These are phyloP conservation scores for Vitis rupestris DNA, from an alignment of 164 flowering plant genomes.

Conservation along the genomic window DNA sequence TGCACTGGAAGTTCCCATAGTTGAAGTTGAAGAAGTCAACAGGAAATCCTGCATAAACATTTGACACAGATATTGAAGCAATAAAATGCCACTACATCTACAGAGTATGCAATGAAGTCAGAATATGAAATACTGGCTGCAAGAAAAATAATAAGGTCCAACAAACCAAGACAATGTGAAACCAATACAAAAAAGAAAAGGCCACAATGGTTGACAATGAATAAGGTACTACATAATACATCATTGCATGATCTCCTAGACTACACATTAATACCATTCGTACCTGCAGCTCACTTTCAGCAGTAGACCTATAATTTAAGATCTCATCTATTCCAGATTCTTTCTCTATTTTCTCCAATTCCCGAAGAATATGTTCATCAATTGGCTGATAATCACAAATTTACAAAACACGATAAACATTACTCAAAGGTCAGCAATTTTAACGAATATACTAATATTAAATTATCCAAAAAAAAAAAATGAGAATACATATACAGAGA, in stretches of 20 bases:
- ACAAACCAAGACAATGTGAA: background rate
- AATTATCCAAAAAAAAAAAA: no score
- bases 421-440: background rate
- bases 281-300: slow-evolving; percentile 87
- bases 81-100: background rate
- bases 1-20: slow-evolving; percentile 22
- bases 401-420: background rate
- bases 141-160: background rate
- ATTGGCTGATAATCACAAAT: slow-evolving; percentile 48
- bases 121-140: slow-evolving; percentile 1
- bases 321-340: slow-evolving; percentile 84
- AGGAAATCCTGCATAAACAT: slow-evolving; percentile 44
- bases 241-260: no score
- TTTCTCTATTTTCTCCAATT: slow-evolving; percentile 89
- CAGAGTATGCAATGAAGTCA: background rate
- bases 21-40: slow-evolving; percentile 27
- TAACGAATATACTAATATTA: background rate
- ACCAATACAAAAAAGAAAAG: no score
- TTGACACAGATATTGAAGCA: background rate
- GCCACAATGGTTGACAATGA: no score
- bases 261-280: background rate
- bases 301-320: slow-evolving; percentile 69
- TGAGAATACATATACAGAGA: no score
- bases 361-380: slow-evolving; percentile 47
- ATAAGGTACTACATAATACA: no score